Evolutionary conservation across 352 stramenopile species (phyloP), one percentile per base, ranked within the genome.

Genomic region (Pythium myriotylum): DNA sequence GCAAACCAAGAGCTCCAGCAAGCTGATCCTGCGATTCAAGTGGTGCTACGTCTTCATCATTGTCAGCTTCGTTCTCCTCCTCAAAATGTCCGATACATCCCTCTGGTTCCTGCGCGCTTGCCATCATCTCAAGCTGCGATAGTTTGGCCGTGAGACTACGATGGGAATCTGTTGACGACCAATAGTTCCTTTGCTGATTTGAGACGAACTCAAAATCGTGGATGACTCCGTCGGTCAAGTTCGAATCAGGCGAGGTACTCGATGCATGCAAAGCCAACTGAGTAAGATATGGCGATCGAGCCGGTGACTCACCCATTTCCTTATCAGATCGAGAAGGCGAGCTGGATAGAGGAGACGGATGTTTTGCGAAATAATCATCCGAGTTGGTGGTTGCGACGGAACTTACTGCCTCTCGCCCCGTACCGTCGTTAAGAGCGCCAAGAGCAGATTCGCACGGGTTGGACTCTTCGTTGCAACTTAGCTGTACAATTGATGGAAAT

Each of bases 171-270:
- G 24, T 26, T 12, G 62, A 70, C 10, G 55, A 48, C 62, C 62
- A 70, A 33, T 60, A 64, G 24, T 24, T 60, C 6, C 56, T 24
- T 2, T 39, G 47, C 33, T 60, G 54, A 22, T 51, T 64, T 4
- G 54, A 49, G n/a, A 59, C 29, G 35, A 60, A 69, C 27, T 60
- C 55, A 33, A 70, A 70, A n/a, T 70, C 62, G 33, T 65, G 62
- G 46, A 68, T 47, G 8, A 66, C 40, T 4, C 59, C 59, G n/a
- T 19, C 51, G 1, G 51, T 66, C n/a, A 47, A 51, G 13, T 60
- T 66, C 2, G 50, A 40, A 14, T 41, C 53, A 7, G 42, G 23
- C 14, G 16, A 27, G 17, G 10, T 10, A 35, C 29, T 10, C 10
- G 55, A 29, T 4, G 32, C 48, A 3, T 35, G 47, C 7, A 29